phyloP scores from a whole-genome alignment of 768 basidiomycete genomes.

The Suillus plorans region DNA sequence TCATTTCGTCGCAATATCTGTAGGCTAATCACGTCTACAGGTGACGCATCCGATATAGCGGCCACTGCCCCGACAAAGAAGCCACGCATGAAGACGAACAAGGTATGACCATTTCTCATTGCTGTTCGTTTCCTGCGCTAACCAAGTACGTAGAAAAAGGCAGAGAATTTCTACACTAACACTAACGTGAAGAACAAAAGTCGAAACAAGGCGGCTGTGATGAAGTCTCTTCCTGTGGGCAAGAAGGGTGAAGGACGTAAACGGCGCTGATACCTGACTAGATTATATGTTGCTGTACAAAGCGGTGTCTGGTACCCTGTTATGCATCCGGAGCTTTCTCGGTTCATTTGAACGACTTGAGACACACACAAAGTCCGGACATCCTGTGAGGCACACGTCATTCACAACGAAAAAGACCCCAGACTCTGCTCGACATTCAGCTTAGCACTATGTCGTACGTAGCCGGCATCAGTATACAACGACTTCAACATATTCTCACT shows the following conservation, averaged over 20 bases:
- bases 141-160: constrained; percentile 63
- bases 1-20: not conserved
- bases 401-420: no score
- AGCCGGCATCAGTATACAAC: no score
- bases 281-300: constrained; percentile 4
- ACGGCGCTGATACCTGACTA: constrained; percentile 24
- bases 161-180: constrained; percentile 83
- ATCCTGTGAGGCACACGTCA: no score
- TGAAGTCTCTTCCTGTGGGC: constrained; percentile 56
- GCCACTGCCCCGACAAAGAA: constrained; percentile 43
- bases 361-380: no score
- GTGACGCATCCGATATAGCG: constrained; percentile 35
- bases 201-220: constrained; percentile 58
- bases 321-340: no score
- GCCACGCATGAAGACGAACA: constrained; percentile 90
- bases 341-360: no score
- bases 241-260: constrained; percentile 46
- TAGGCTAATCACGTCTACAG: constrained; percentile 22
- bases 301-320: no score
- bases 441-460: no score
- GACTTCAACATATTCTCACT: no score
- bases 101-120: constrained; percentile 44
- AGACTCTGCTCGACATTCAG: no score
- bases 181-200: constrained; percentile 90
- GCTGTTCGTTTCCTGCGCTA: constrained; percentile 6